These are phyloP conservation scores for Globisporangium nodosum DNA, from an alignment of 352 stramenopile genomes.

Conservation along the genomic window DNA sequence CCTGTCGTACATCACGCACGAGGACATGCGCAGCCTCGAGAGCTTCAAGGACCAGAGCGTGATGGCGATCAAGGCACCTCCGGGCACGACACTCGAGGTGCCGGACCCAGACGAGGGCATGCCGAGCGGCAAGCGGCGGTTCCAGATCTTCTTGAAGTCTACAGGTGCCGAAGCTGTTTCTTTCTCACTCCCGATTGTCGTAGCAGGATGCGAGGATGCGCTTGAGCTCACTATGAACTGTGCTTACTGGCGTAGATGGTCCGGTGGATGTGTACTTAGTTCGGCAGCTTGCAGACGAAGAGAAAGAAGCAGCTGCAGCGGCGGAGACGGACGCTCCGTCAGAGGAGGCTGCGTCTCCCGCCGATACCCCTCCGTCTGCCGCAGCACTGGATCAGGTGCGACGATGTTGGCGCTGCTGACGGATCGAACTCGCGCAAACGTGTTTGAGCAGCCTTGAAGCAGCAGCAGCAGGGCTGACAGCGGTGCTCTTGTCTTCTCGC, in stretches of 20 bases:
- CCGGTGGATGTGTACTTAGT: constrained; percentile 91
- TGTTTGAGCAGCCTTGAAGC: not conserved
- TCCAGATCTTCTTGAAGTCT: constrained; percentile 94
- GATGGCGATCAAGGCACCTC: constrained; percentile 93
- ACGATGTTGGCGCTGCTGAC: not conserved
- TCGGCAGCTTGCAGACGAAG: constrained; percentile 40
- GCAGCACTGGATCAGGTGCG: constrained; percentile 56
- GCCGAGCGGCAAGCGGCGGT: constrained; percentile 79
- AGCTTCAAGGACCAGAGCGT: constrained; percentile 87
- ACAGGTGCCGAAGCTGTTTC: constrained; percentile 32
- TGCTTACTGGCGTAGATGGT: constrained; percentile 40
- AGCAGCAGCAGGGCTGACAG: not conserved
- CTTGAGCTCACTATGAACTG: not conserved
- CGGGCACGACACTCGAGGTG: constrained; percentile 92
- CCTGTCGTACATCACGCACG: constrained; percentile 81
- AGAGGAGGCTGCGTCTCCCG: constrained; percentile 12
- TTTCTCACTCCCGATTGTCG: not conserved
- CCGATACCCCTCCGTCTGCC: constrained; percentile 18
- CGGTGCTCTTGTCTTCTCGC: not conserved
- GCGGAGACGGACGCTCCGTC: not conserved
- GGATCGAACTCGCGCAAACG: not conserved
- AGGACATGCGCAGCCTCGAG: constrained; percentile 84
- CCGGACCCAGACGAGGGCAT: constrained; percentile 94
- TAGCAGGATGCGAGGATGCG: not conserved
- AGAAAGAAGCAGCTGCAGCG: constrained; percentile 17